Base-by-base conservation (phyloP, 2,329 filamentous ascomycete genomes). In the Pseudogymnoascus sp. region DNA sequence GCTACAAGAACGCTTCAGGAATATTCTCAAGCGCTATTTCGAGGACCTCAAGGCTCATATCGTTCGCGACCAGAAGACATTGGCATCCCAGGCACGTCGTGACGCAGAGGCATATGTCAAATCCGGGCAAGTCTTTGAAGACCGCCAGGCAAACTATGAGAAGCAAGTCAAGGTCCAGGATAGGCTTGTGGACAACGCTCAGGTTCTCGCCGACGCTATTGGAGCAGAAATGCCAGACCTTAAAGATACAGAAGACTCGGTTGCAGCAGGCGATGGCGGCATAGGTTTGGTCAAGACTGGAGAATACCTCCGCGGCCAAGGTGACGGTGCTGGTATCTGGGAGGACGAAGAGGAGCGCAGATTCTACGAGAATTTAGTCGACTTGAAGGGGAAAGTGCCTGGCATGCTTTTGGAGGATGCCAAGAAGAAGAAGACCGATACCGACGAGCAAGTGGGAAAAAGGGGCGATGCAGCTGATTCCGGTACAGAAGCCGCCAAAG, bases 41-140 rank as follows among this genome's bases (percentile, higher is more conserved):
- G 90, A 97, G 61, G 92, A 96, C 71, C 90, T 97, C 66, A 96
- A 96, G 70, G 79, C 82, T 14, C 94, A 97, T 70, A 81, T 99
- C 30, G 74, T 92, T 30, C 87, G 90, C n/a, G 92, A 97, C 69
- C 94, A 99, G 72, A 94, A 96, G 73, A 87, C 89, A 39, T 87
- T 99, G 39, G 84, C 86, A 60, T 86, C 84, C 25, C 94, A 99
- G 75, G 91, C 90, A 60, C 90, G 92, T 65, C 92, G 93, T 67
- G 99, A 99, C 75, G 93, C 94, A 0, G 94, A 99, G 74, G 94
- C 93, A 5, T 99, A 99, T 69, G 93, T 99, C 69, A 97, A 97
- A 71, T 97, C 94, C 37, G 94, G 94, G 2, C 94, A 99, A 72
- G 93, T 99, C 4, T 97, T 99, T 66, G 94, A 99, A 72, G 94